phyloP scores from a whole-genome alignment of 495 filamentous ascomycete genomes.

The Penicillium taxi region DNA sequence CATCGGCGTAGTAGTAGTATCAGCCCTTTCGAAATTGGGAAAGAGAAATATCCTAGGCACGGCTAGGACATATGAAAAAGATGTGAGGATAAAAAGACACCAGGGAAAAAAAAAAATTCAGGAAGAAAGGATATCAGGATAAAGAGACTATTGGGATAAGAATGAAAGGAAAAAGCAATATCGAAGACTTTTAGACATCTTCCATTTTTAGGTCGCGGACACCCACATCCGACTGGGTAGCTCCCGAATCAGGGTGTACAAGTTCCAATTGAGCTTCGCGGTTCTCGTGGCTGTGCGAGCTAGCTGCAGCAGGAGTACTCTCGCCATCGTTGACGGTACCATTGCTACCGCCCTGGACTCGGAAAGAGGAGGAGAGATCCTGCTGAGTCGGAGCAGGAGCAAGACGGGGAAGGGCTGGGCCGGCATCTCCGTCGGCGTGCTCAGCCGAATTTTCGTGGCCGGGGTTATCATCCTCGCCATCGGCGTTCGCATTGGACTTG shows the following conservation, averaged over 20 bases:
- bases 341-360: constrained; percentile 26
- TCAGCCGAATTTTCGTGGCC: constrained; percentile 18
- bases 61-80: too few relatives aligned
- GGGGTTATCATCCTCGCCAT: constrained; percentile 16
- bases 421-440: constrained; percentile 9
- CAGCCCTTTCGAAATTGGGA: too few relatives aligned
- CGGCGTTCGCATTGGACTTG: constrained; percentile 30
- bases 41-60: too few relatives aligned
- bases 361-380: constrained; percentile 37
- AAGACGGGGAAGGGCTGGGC: constrained; percentile 26
- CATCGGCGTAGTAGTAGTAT: constrained; percentile 8
- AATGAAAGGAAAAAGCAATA: constrained; percentile 1
- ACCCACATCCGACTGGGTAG: constrained; percentile 40
- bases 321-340: constrained; percentile 24
- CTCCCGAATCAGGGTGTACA: constrained; percentile 17
- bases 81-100: too few relatives aligned
- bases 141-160: constrained; percentile 7
- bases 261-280: constrained; percentile 16
- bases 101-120: too few relatives aligned
- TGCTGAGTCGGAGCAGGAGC: constrained; percentile 37
- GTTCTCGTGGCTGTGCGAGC: constrained; percentile 19
- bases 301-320: constrained; percentile 16
- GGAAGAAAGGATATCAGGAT: too few relatives aligned
- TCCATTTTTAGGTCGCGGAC: constrained; percentile 29
- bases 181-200: constrained; percentile 6